Evolutionary conservation across 2,329 filamentous ascomycete species (phyloP), one percentile per base, ranked within the genome.

Genomic region (Cladosporium cucumerinum): DNA sequence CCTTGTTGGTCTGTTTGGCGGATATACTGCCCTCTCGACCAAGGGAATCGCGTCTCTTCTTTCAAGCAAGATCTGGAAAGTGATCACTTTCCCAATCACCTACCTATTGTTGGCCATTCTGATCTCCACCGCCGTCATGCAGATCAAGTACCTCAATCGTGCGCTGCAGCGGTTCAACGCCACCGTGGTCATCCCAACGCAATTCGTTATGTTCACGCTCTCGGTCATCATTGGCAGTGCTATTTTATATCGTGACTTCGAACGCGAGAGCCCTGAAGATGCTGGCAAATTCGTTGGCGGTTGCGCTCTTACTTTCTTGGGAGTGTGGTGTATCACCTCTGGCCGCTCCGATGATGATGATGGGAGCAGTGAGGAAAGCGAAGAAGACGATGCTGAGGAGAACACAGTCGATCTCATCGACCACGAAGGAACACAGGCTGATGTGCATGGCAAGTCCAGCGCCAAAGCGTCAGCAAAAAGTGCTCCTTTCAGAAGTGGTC

Each of bases 41-140:
- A 99, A 99, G 77, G 95, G 95, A 64, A 91, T 99, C 46, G 94
- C 95, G 1, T 98, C 95, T 0, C 89, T 99, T 80, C 84, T 99
- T 23, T 97, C 95, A 0, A 93, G 92, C 59, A 96, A 91, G 0
- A 85, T 98, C 23, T 92, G 93, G 84, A 87, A 90, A 71, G 92
- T 92, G 18, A 91, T 99, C 68, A 89, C 92, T 0, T 98, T 94
- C 39, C 93, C 94, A 0, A 89, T 99, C 66, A 96, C 93, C 23
- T 99, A 98, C 74, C 85, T 88, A 1, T 85, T 99, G n/a, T 77
- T 95, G 10, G 81, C 90, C 59, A 84, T 98, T 57, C 84, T 99
- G 28, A 83, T 95, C 21, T 85, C 82, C 54, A 98, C 94, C 1
- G 95, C 95, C 7, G 82, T 99, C 66, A 93, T 98, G 90, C 95